Evolutionary conservation across 148 eudicot species (phyloP).

Genomic region (Dysphania ambrosioides): DNA sequence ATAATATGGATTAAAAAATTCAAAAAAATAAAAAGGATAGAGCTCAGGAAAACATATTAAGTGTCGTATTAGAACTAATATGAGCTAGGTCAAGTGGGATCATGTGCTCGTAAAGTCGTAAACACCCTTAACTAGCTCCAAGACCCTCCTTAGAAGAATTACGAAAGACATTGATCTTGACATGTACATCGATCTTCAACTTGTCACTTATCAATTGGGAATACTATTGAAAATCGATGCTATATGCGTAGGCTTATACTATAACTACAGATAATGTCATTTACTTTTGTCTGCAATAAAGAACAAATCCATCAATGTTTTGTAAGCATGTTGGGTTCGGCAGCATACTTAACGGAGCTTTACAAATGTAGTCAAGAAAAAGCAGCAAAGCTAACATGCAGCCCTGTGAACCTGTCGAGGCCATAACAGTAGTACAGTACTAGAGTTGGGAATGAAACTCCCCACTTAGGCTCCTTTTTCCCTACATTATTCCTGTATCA

Average conservation of each 20-base stretch:
- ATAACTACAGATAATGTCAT: not conserved
- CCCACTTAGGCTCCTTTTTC: not conserved
- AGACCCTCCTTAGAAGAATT: too few relatives aligned
- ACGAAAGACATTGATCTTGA: too few relatives aligned
- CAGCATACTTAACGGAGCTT: constrained; percentile 7
- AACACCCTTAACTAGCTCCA: too few relatives aligned
- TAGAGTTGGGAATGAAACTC: not conserved
- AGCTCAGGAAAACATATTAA: too few relatives aligned
- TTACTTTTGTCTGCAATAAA: not conserved
- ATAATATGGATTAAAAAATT: too few relatives aligned
- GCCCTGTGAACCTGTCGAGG: constrained; percentile 9
- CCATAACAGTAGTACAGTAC: constrained; percentile 3
- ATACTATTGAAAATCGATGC: too few relatives aligned
- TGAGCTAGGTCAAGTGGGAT: too few relatives aligned
- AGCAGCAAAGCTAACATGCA: not conserved
- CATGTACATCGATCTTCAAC: too few relatives aligned
- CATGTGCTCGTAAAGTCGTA: too few relatives aligned
- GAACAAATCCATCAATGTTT: not conserved
- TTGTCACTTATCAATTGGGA: too few relatives aligned
- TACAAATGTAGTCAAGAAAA: not conserved
- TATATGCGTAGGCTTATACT: not conserved
- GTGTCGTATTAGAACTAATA: too few relatives aligned
- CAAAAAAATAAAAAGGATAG: too few relatives aligned
- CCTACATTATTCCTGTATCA: not conserved
- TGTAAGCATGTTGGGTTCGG: not conserved